Evolutionary conservation across 2,329 filamentous ascomycete genomes (phyloP).

Genomic region (Fusarium sterilihyphosum): DNA sequence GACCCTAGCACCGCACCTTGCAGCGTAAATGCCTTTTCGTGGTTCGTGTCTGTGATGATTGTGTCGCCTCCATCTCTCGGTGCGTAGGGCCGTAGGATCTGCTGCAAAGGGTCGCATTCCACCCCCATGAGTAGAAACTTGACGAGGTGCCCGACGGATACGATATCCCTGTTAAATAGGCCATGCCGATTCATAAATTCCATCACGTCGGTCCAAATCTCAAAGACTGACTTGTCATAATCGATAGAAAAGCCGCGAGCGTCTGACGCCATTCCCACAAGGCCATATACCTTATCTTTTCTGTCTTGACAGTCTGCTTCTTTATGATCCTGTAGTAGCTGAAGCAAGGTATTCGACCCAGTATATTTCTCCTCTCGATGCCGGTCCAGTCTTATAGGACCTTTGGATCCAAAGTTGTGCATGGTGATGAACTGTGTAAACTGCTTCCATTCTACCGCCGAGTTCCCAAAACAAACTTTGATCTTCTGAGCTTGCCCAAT

Average conservation of each 20-base stretch:
- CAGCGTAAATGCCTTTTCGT: neutral
- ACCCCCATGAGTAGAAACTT: neutral
- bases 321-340: fast-evolving
- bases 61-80: neutral
- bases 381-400: neutral
- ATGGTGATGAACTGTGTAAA: neutral
- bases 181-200: neutral
- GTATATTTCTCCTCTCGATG: neutral
- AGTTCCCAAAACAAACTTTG: neutral
- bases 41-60: neutral
- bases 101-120: neutral
- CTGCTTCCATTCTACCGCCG: neutral
- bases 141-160: neutral
- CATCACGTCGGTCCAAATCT: neutral
- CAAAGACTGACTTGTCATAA: fast-evolving
- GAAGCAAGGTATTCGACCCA: fast-evolving
- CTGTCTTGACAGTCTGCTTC: neutral
- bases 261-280: neutral
- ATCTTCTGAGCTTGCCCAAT: neutral
- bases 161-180: neutral
- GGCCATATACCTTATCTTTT: neutral
- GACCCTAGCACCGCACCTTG: neutral
- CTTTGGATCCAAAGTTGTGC: neutral
- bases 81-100: neutral
- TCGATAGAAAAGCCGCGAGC: neutral